These are phyloP conservation scores for Annulohypoxylon stygium DNA, from an alignment of 495 filamentous ascomycete genomes.

Conservation along the genomic window DNA sequence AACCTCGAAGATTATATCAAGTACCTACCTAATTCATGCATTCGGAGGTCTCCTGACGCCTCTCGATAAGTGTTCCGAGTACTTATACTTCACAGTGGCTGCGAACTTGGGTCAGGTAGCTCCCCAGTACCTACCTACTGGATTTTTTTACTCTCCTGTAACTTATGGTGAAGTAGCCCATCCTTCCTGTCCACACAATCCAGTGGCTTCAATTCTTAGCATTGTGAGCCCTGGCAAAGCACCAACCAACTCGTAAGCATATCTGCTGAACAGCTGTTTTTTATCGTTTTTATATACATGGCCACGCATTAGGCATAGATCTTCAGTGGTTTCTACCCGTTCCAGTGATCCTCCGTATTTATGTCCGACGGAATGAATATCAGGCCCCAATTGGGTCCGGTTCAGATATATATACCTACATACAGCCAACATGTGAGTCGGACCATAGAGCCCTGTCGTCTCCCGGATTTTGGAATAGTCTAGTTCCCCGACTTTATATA, in stretches of 20 bases:
- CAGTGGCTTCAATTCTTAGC: neutral
- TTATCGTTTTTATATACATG: neutral
- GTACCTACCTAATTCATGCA: neutral
- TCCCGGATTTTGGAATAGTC: neutral
- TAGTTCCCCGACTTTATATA: neutral
- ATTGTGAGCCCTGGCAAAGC: neutral
- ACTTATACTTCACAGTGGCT: neutral
- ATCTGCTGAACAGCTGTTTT: neutral
- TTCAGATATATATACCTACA: neutral
- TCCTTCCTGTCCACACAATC: no score
- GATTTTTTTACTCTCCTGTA: neutral
- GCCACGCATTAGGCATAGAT: constrained; percentile 25
- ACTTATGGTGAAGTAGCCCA: no score
- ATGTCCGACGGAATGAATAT: constrained; percentile 23
- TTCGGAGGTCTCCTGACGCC: neutral
- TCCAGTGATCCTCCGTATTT: constrained; percentile 7
- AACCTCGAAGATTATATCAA: no score
- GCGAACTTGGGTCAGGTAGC: neutral
- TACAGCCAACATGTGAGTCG: neutral
- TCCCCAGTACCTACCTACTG: neutral
- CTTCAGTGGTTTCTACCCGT: constrained; percentile 21
- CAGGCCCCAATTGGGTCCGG: constrained; percentile 12
- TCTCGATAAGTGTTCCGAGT: neutral
- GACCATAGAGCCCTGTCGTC: neutral
- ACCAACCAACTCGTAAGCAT: neutral